These are phyloP conservation scores for Kazachstania taianensis DNA, from an alignment of 805 yeast species.

Conservation along the genomic window DNA sequence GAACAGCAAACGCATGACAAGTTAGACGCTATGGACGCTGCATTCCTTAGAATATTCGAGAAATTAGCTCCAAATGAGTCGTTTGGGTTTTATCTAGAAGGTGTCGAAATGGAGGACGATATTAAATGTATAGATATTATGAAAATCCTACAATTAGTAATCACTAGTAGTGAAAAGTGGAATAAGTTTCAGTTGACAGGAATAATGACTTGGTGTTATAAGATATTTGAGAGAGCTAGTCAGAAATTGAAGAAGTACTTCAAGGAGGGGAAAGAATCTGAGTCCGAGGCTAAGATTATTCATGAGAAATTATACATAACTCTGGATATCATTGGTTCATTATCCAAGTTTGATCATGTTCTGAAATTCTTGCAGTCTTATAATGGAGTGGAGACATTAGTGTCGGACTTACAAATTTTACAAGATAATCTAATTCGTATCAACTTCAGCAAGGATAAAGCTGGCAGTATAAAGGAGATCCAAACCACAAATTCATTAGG, in stretches of 20 bases:
- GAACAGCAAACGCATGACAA: background rate
- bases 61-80: slow-evolving; percentile 30
- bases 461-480: slow-evolving; percentile 13
- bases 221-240: slow-evolving; percentile 21
- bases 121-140: slow-evolving; percentile 12
- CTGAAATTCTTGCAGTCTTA: slow-evolving; percentile 30
- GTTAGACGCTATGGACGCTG: slow-evolving; percentile 7
- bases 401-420: slow-evolving; percentile 24
- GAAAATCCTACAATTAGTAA: slow-evolving; percentile 21
- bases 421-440: slow-evolving; percentile 28
- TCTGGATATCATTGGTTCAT: slow-evolving; percentile 28
- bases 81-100: slow-evolving; percentile 24
- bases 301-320: slow-evolving; percentile 24
- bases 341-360: slow-evolving; percentile 29
- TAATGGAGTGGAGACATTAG: slow-evolving; percentile 29
- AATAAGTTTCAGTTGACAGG: slow-evolving; percentile 30
- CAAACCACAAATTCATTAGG: slow-evolving; percentile 20
- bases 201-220: slow-evolving; percentile 32
- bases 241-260: slow-evolving; percentile 21
- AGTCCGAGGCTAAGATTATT: slow-evolving; percentile 11
- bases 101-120: slow-evolving; percentile 7
- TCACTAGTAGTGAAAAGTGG: slow-evolving; percentile 32
- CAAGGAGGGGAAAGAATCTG: slow-evolving; percentile 9
- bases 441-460: slow-evolving; percentile 21
- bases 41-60: slow-evolving; percentile 23